Conservation (phyloP, 306 rosid genomes). For the Pyrus betulifolia region DNA sequence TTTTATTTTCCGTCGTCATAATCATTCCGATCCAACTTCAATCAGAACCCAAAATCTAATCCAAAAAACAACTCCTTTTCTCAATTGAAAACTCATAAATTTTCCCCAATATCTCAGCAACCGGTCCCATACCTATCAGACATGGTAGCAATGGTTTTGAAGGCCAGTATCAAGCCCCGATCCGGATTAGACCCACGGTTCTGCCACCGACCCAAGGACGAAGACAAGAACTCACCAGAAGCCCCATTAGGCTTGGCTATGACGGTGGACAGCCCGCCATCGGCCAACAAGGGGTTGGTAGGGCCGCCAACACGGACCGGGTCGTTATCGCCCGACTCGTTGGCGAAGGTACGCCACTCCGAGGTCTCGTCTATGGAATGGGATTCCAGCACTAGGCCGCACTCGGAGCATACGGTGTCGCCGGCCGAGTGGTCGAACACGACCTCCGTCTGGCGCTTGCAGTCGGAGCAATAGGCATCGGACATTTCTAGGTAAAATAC, state of each 20-base stretch:
- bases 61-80: background rate
- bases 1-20: too few relatives aligned
- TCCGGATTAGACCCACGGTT: slow-evolving; percentile 90
- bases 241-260: slow-evolving; percentile 84
- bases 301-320: slow-evolving; percentile 97
- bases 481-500: slow-evolving; percentile 34
- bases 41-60: background rate
- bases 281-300: slow-evolving; percentile 69
- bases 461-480: slow-evolving; percentile 80
- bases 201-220: slow-evolving; percentile 96
- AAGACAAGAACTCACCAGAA: slow-evolving; percentile 69
- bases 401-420: slow-evolving; percentile 86
- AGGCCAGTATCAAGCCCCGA: slow-evolving; percentile 77
- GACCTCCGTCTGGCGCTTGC: slow-evolving; percentile 90
- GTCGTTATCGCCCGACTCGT: slow-evolving; percentile 93
- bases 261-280: slow-evolving; percentile 86
- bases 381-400: slow-evolving; percentile 83
- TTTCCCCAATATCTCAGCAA: background rate
- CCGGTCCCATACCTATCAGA: slow-evolving; percentile 60
- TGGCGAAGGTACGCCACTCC: slow-evolving; percentile 90
- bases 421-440: slow-evolving; percentile 94
- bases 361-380: slow-evolving; percentile 93
- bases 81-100: background rate
- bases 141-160: slow-evolving; percentile 92
- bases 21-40: background rate